These are phyloP conservation scores for Cryphonectria radicalis DNA, from an alignment of 2,329 filamentous ascomycete genomes.

Conservation along the genomic window DNA sequence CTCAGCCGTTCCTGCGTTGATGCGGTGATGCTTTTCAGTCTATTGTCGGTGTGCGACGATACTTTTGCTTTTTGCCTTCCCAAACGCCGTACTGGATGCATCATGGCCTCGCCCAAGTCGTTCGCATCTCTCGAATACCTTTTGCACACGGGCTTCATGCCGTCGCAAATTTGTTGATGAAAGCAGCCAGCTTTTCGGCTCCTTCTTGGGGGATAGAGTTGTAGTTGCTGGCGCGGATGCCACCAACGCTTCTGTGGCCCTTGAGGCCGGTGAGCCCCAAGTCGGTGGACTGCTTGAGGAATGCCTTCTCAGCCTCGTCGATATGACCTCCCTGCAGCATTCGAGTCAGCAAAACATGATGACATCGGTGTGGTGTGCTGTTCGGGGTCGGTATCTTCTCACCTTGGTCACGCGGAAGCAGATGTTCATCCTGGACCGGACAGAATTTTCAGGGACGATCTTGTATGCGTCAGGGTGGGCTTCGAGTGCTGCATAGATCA, in stretches of 20 bases:
- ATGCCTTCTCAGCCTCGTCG: conserved; percentile 75
- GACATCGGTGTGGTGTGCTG: background rate
- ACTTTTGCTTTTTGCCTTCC: background rate
- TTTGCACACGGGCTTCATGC: conserved; percentile 31
- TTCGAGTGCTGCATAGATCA: conserved; percentile 81
- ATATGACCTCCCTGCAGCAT: conserved; percentile 53
- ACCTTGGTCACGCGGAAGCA: conserved; percentile 76
- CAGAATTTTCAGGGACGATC: conserved; percentile 74
- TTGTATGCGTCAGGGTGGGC: conserved; percentile 73
- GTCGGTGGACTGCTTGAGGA: conserved; percentile 73
- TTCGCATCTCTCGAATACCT: background rate
- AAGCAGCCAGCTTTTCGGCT: conserved; percentile 69
- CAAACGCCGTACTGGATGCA: conserved; percentile 18
- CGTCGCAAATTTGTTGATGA: conserved; percentile 60
- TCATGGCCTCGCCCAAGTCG: background rate
- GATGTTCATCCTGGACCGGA: conserved; percentile 90
- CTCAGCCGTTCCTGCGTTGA: background rate
- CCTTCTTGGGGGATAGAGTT: conserved; percentile 76
- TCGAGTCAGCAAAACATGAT: conserved; percentile 11
- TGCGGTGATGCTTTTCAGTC: background rate
- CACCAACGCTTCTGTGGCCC: conserved; percentile 85
- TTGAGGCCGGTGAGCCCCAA: conserved; percentile 78
- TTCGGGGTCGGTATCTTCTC: conserved; percentile 24
- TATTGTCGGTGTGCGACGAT: background rate
- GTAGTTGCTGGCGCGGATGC: conserved; percentile 87